Evolutionary conservation across 352 stramenopile species (phyloP), one percentile per base, ranked within the genome.

Genomic region (Saprolegnia parasitica): DNA sequence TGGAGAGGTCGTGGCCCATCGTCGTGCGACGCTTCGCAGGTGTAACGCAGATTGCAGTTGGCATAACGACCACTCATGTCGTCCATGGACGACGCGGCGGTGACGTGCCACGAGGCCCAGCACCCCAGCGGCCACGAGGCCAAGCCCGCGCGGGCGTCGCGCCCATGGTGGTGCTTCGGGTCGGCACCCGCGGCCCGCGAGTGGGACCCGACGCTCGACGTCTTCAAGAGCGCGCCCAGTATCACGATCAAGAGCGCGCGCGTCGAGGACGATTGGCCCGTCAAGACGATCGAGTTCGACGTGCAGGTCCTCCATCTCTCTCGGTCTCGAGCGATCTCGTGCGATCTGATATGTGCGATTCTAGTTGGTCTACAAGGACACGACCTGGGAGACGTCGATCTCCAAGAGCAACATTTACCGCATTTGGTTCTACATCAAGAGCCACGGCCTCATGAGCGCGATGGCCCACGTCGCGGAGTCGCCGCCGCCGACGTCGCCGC

Each of bases 381-480:
- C 86, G 39, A 88, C 77, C 73, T 92, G 86, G 84, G 83, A 91
- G 47, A 84, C 92, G n/a, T 86, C 92, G 73, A 87, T 93, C 65
- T 77, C 86, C 49, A 95, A 93, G 74, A 90, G 79, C 42, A 83
- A 80, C 29, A 78, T 95, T 23, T 91, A 88, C 26, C 86, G 84
- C 21, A 74, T 95, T 20, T 95, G 86, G 86, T 90, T 95, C 66
- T 89, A 89, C 71, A 89, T 95, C 71, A 95, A 95, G 68, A 90
- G 81, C 52, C 84, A 84, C 16, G 83, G 84, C 46, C 11, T 42
- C 21, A 50, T 20, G 23, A 56, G 5, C 32, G 24, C 26, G 24
- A 45, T 50, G 10, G n/a, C 18, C 40, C 3, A 29, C 23, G 10
- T 50, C 39, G 21, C 52, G 16, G 26, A 67, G 35, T 23, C n/a